Evolutionary conservation across 805 yeast species (phyloP).

Genomic region (Wickerhamomyces sydowiorum): DNA sequence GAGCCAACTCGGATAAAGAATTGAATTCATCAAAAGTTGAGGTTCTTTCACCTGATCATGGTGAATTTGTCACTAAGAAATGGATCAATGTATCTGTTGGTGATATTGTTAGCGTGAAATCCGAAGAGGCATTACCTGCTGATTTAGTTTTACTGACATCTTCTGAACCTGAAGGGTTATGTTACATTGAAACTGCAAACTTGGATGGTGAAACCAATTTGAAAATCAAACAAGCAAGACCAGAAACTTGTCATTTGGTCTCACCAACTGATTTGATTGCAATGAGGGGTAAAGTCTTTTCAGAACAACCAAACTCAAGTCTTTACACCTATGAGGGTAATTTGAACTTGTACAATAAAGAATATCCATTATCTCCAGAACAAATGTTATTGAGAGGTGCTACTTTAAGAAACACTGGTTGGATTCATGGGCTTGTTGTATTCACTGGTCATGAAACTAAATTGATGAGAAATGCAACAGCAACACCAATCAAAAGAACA

Average conservation of each 20-base stretch:
- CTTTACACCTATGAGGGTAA: conserved; percentile 95
- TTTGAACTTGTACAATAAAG: conserved; percentile 44
- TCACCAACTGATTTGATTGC: conserved; percentile 54
- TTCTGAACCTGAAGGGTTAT: conserved; percentile 96
- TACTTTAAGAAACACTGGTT: conserved; percentile 85
- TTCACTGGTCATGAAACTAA: conserved; percentile 99
- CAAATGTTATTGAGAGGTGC: conserved; percentile 94
- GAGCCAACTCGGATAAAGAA: conserved; percentile 85
- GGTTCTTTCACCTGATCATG: conserved; percentile 49
- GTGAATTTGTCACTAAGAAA: conserved; percentile 57
- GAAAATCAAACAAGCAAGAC: conserved; percentile 84
- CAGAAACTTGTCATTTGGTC: conserved; percentile 70
- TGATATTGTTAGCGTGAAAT: conserved; percentile 76
- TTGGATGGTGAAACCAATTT: conserved; percentile 97
- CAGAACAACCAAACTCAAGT: conserved; percentile 93
- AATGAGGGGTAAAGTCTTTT: conserved; percentile 55
- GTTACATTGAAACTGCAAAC: conserved; percentile 96
- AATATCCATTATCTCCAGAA: conserved; percentile 78
- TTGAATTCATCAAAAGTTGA: conserved; percentile 72
- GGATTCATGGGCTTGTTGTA: conserved; percentile 90
- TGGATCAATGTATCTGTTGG: conserved; percentile 93
- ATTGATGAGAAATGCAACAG: conserved; percentile 97
- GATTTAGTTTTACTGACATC: conserved; percentile 81
- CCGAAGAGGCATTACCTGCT: conserved; percentile 92
- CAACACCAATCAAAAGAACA: conserved; percentile 95